Conservation (phyloP, 495 filamentous ascomycete species). For the Jackrogersella multiformis region DNA sequence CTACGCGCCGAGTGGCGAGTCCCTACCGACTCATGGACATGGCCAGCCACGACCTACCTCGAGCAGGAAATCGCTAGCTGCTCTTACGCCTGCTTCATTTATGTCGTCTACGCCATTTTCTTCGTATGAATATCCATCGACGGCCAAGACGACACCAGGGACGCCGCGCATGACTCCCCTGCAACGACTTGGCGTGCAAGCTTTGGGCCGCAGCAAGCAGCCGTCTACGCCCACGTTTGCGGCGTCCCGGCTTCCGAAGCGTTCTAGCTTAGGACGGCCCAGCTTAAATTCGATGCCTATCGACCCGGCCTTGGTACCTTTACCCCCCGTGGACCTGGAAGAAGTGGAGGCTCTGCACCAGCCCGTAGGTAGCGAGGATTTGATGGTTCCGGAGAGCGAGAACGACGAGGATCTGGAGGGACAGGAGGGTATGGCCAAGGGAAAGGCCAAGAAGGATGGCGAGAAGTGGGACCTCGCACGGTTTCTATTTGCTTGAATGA, state of each 20-base stretch:
- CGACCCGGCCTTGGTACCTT: conserved; percentile 54
- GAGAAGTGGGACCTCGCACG: conserved; percentile 60
- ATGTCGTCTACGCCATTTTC: conserved; percentile 25
- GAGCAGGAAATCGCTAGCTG: conserved; percentile 22
- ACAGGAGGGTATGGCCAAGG: conserved; percentile 26
- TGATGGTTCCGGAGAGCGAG: conserved; percentile 74
- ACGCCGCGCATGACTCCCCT: conserved; percentile 51
- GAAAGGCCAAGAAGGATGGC: conserved; percentile 26
- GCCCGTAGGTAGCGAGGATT: conserved; percentile 76
- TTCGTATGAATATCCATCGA: conserved; percentile 39
- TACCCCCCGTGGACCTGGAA: conserved; percentile 53
- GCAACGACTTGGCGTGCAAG: conserved; percentile 58
- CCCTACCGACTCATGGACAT: background rate
- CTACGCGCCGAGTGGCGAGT: conserved; percentile 10
- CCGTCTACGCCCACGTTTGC: conserved; percentile 53
- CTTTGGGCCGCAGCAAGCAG: conserved; percentile 45
- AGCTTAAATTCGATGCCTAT: conserved; percentile 50
- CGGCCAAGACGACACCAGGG: conserved; percentile 41
- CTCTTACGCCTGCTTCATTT: conserved; percentile 46
- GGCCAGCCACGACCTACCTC: conserved; percentile 35
- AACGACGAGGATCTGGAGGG: conserved; percentile 51
- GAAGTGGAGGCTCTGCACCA: conserved; percentile 52
- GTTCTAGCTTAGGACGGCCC: conserved; percentile 66
- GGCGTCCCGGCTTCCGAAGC: conserved; percentile 64
- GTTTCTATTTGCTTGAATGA: conserved; percentile 59